phyloP scores from a whole-genome alignment of 495 filamentous ascomycete species.

The Xylaria palmicola region DNA sequence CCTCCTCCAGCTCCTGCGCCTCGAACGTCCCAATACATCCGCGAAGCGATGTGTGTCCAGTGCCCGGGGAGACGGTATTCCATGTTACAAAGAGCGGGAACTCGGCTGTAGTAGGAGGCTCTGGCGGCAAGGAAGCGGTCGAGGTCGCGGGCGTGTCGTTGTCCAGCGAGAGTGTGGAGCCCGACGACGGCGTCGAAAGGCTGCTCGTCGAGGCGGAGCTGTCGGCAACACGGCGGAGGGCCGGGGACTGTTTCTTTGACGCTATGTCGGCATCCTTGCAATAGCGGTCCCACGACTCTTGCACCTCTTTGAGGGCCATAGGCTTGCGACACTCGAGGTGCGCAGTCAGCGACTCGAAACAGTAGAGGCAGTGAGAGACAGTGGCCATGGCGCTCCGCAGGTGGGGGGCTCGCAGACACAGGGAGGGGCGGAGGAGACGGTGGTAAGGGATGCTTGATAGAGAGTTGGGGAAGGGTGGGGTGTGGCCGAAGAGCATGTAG shows the following conservation, averaged over 20 bases:
- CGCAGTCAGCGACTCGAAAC: slow-evolving; percentile 79
- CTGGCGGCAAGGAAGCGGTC: slow-evolving; percentile 20
- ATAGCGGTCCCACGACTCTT: slow-evolving; percentile 68
- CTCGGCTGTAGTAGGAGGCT: slow-evolving; percentile 29
- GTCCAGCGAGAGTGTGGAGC: slow-evolving; percentile 33
- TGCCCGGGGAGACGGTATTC: slow-evolving; percentile 65
- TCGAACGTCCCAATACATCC: slow-evolving; percentile 98
- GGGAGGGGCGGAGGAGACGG: too few species aligned
- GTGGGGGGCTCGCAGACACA: too few species aligned
- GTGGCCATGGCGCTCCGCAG: slow-evolving; percentile 68
- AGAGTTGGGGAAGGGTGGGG: background rate
- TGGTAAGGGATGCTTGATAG: too few species aligned
- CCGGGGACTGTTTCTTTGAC: slow-evolving; percentile 39
- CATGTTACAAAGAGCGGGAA: slow-evolving; percentile 92
- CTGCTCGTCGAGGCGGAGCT: slow-evolving; percentile 29
- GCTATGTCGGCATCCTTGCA: slow-evolving; percentile 27
- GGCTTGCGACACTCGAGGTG: slow-evolving; percentile 42
- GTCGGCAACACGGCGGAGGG: slow-evolving; percentile 37
- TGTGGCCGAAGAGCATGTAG: background rate
- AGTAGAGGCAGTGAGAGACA: slow-evolving; percentile 79
- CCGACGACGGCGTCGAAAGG: slow-evolving; percentile 31
- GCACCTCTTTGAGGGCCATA: slow-evolving; percentile 60
- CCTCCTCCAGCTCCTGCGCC: slow-evolving; percentile 66
- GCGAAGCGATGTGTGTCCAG: slow-evolving; percentile 64
- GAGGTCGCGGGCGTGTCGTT: slow-evolving; percentile 30